Percentiles rank a stretch among this genome's conserved stretches.
These are phyloP conservation scores for Globisporangium canariense DNA, from an alignment of 352 stramenopile species.

Conservation along the genomic window DNA sequence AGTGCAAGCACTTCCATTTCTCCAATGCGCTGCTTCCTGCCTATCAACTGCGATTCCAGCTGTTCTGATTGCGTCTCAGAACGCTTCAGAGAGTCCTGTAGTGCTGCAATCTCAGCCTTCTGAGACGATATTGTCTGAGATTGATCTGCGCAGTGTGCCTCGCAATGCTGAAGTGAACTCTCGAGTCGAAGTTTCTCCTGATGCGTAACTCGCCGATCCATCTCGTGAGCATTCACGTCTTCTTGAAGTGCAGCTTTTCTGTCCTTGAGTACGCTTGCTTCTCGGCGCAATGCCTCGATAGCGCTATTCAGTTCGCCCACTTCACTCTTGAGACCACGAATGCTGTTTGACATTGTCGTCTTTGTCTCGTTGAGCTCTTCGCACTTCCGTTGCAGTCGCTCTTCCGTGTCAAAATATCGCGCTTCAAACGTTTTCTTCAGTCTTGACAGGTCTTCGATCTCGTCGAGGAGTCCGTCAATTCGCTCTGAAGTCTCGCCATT, in stretches of 20 bases:
- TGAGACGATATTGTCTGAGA: background rate
- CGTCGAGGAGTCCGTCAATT: slow-evolving; percentile 53
- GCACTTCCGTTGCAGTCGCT: slow-evolving; percentile 16
- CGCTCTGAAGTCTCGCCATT: slow-evolving; percentile 47
- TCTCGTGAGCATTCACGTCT: background rate
- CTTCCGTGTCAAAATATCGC: slow-evolving; percentile 58
- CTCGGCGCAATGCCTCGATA: background rate
- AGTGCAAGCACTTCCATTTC: background rate
- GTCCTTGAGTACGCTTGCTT: background rate
- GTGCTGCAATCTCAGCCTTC: background rate
- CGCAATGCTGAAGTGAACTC: background rate
- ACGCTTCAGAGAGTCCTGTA: background rate
- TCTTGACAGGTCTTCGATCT: slow-evolving; percentile 48
- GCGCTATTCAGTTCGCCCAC: background rate
- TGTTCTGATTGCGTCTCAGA: background rate
- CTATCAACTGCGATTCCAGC: background rate
- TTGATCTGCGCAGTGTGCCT: background rate
- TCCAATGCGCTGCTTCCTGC: background rate
- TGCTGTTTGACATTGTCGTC: background rate
- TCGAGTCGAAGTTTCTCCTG: background rate
- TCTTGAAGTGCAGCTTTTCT: background rate
- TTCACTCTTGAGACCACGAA: background rate
- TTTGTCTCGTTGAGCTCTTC: slow-evolving; percentile 14
- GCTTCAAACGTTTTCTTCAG: slow-evolving; percentile 72
- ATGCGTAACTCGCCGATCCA: background rate